Percentiles rank a stretch among this genome's conserved stretches.
phyloP scores from a whole-genome alignment of 2,329 filamentous ascomycete genomes.

The Alternaria conjuncta region DNA sequence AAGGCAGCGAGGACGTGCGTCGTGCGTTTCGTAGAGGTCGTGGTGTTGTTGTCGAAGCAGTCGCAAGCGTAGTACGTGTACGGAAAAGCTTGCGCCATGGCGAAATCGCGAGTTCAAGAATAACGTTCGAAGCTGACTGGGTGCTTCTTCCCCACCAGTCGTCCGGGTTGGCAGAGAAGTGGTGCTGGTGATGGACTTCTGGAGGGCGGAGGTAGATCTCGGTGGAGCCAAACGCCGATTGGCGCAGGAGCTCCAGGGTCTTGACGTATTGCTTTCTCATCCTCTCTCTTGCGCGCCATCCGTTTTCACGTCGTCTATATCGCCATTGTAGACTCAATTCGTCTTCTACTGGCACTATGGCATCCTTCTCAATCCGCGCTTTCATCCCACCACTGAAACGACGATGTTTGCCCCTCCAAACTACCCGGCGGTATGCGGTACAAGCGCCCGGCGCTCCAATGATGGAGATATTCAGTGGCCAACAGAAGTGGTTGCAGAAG shows the following conservation, averaged over 20 bases:
- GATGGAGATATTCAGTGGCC: slow-evolving; percentile 89
- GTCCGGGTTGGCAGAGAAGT: neutral
- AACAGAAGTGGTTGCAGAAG: slow-evolving; percentile 88
- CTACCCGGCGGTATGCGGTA: slow-evolving; percentile 70
- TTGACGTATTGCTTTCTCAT: slow-evolving; percentile 14
- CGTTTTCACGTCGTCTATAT: neutral
- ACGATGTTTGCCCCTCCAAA: slow-evolving; percentile 30
- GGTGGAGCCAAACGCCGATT: slow-evolving; percentile 20
- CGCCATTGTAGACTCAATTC: neutral
- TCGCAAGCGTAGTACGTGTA: slow-evolving; percentile 71
- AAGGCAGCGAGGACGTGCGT: slow-evolving; percentile 48
- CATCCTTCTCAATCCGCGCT: slow-evolving; percentile 40
- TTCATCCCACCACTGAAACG: slow-evolving; percentile 45
- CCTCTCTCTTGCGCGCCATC: neutral
- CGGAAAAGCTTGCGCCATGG: slow-evolving; percentile 64
- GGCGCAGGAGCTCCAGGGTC: slow-evolving; percentile 6
- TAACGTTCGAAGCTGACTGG: neutral
- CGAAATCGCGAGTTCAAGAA: neutral
- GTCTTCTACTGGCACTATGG: slow-evolving; percentile 28
- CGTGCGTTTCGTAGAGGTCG: slow-evolving; percentile 36
- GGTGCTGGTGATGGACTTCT: slow-evolving; percentile 12
- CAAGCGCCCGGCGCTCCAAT: slow-evolving; percentile 77
- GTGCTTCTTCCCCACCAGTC: neutral
- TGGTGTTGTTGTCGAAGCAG: slow-evolving; percentile 60
- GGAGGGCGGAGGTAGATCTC: slow-evolving; percentile 2